phyloP scores from a whole-genome alignment of 1,139 yeast genomes.

The Taphrina populina region DNA sequence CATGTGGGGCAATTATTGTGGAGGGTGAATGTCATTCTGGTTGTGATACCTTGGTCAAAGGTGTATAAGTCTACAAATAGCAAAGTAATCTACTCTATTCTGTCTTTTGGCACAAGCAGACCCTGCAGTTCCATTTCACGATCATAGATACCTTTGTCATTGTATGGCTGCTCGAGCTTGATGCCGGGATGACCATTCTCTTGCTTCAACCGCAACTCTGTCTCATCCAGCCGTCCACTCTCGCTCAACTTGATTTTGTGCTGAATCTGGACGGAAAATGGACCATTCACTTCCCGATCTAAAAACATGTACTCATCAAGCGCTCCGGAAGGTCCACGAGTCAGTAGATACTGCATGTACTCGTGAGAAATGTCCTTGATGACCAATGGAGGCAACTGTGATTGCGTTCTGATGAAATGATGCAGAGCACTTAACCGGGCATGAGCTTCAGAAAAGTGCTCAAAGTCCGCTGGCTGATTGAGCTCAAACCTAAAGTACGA shows the following conservation, averaged over 20 bases:
- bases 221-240: conserved; percentile 32
- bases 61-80: too few relatives aligned
- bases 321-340: conserved; percentile 39
- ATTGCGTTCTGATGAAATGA: conserved; percentile 38
- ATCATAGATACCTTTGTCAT: conserved; percentile 22
- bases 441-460: conserved; percentile 35
- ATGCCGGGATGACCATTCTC: conserved; percentile 46
- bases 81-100: background rate
- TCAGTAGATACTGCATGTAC: conserved; percentile 43
- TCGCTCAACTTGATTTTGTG: conserved; percentile 33
- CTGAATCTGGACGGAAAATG: conserved; percentile 41
- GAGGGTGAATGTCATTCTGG: too few relatives aligned
- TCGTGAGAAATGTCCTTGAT: conserved; percentile 43
- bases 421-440: conserved; percentile 38
- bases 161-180: conserved; percentile 40
- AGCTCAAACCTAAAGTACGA: conserved; percentile 45
- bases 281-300: conserved; percentile 46
- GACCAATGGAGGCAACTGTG: conserved; percentile 43
- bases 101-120: background rate
- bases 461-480: conserved; percentile 36
- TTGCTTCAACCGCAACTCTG: conserved; percentile 38
- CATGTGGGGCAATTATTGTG: too few relatives aligned
- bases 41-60: too few relatives aligned
- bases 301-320: conserved; percentile 43
- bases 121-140: conserved; percentile 22